phyloP scores from a whole-genome alignment of 495 filamentous ascomycete genomes.

The Umbilicaria muhlenbergii region DNA sequence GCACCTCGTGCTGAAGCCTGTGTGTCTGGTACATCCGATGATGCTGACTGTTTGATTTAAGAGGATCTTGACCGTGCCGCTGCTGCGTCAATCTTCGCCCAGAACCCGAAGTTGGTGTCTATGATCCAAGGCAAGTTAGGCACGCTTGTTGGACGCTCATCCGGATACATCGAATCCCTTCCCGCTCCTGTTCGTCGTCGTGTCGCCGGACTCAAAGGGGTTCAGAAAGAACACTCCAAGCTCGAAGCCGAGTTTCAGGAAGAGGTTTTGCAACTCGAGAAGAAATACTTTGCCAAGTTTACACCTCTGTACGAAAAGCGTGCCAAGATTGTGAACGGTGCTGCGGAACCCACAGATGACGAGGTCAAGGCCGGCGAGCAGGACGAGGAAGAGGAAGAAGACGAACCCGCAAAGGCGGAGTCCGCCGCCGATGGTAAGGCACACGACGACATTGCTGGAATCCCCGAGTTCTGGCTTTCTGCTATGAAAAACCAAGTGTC shows the following conservation, averaged over 20 bases:
- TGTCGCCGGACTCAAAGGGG: constrained; percentile 87
- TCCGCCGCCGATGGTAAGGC: constrained; percentile 22
- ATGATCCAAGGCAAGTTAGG: constrained; percentile 97
- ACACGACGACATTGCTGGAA: constrained; percentile 50
- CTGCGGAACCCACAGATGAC: constrained; percentile 65
- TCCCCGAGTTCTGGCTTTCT: constrained; percentile 98
- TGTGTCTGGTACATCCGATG: too few species aligned
- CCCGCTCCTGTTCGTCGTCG: constrained; percentile 77
- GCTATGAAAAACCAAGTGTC: constrained; percentile 99
- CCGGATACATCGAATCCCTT: constrained; percentile 94
- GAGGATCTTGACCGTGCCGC: constrained; percentile 80
- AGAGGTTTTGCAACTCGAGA: constrained; percentile 93
- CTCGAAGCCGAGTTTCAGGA: constrained; percentile 97
- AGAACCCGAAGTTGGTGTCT: constrained; percentile 80
- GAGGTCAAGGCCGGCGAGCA: constrained; percentile 79
- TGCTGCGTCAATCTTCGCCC: constrained; percentile 81
- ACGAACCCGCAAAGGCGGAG: constrained; percentile 28
- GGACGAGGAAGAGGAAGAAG: constrained; percentile 51
- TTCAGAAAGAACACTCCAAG: constrained; percentile 97
- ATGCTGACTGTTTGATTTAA: constrained; percentile 21
- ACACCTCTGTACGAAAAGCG: constrained; percentile 95
- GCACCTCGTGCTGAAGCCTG: too few species aligned
- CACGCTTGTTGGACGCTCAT: constrained; percentile 82
- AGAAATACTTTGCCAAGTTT: constrained; percentile 98
- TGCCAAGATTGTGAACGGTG: constrained; percentile 82